Evolutionary conservation across 768 basidiomycete genomes (phyloP).

Genomic region (Suillus placidus): DNA sequence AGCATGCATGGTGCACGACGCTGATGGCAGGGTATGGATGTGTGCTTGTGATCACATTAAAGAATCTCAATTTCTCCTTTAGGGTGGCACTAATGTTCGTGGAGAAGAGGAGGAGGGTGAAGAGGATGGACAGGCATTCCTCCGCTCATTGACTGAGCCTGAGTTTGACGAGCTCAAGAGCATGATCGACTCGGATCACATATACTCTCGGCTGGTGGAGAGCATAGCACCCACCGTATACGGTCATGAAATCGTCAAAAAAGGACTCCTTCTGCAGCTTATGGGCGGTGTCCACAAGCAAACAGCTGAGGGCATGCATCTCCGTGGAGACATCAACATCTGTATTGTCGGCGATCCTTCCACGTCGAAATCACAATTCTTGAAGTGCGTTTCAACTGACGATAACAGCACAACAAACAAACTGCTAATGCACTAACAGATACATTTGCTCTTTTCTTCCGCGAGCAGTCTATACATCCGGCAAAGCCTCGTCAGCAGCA

Average conservation of each 20-base stretch:
- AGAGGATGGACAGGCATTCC: conserved; percentile 79
- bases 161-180: conserved; percentile 93
- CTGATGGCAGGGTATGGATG: conserved; percentile 78
- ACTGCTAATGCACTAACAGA: conserved; percentile 43
- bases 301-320: conserved; percentile 93
- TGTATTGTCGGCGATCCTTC: conserved; percentile 98
- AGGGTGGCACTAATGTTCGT: conserved; percentile 87
- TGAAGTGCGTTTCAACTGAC: conserved; percentile 67
- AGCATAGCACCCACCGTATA: conserved; percentile 98
- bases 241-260: conserved; percentile 99
- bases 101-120: conserved; percentile 86
- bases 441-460: conserved; percentile 98
- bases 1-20: conserved; percentile 95
- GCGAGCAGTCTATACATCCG: conserved; percentile 97
- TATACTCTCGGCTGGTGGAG: conserved; percentile 90
- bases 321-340: conserved; percentile 98
- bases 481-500: conserved; percentile 98
- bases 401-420: background rate
- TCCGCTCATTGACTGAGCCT: conserved; percentile 86
- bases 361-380: conserved; percentile 97
- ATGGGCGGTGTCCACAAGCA: conserved; percentile 99
- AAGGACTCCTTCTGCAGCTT: conserved; percentile 91
- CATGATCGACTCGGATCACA: conserved; percentile 95
- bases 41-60: background rate
- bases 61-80: conserved; percentile 6